A percentile compares a stretch with the other conserved stretches of the same genome.
phyloP scores from a whole-genome alignment of 352 stramenopile genomes.

The Pythium folliculosum region DNA sequence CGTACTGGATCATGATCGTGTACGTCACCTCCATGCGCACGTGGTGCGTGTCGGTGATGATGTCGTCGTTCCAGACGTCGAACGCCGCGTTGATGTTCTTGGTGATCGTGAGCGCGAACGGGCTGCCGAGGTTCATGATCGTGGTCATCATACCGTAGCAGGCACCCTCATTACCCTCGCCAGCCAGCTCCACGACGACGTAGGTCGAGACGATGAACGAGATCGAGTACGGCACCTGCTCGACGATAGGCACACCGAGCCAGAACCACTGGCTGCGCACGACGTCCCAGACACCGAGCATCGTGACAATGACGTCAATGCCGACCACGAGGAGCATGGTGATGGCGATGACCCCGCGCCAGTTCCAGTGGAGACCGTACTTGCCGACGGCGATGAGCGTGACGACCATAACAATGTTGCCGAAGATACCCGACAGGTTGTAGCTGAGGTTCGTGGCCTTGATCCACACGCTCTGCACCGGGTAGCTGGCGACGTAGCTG shows the following conservation, averaged over 20 bases:
- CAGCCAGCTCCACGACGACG: conserved; percentile 32
- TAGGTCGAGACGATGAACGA: conserved; percentile 29
- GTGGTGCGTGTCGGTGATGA: conserved; percentile 24
- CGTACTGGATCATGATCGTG: conserved; percentile 32
- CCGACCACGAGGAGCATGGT: conserved; percentile 24
- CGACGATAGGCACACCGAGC: conserved; percentile 28
- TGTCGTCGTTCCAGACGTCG: conserved; percentile 30
- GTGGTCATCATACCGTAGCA: conserved; percentile 35
- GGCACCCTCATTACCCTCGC: conserved; percentile 34
- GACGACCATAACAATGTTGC: conserved; percentile 23
- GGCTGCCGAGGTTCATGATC: conserved; percentile 30
- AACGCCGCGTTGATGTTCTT: conserved; percentile 29
- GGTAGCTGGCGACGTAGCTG: conserved; percentile 24
- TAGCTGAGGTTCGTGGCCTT: conserved; percentile 26
- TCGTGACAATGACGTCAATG: conserved; percentile 25
- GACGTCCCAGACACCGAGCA: conserved; percentile 33
- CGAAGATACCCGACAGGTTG: conserved; percentile 22
- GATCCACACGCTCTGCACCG: conserved; percentile 26
- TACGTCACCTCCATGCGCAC: conserved; percentile 29
- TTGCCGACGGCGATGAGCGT: conserved; percentile 29
- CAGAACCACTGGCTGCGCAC: conserved; percentile 30
- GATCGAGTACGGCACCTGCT: conserved; percentile 21
- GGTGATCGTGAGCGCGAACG: conserved; percentile 31
- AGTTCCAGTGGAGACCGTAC: conserved; percentile 37
- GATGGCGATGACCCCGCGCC: conserved; percentile 27